phyloP scores from a whole-genome alignment of 2,329 filamentous ascomycete species.

The Epichloe uncinata region DNA sequence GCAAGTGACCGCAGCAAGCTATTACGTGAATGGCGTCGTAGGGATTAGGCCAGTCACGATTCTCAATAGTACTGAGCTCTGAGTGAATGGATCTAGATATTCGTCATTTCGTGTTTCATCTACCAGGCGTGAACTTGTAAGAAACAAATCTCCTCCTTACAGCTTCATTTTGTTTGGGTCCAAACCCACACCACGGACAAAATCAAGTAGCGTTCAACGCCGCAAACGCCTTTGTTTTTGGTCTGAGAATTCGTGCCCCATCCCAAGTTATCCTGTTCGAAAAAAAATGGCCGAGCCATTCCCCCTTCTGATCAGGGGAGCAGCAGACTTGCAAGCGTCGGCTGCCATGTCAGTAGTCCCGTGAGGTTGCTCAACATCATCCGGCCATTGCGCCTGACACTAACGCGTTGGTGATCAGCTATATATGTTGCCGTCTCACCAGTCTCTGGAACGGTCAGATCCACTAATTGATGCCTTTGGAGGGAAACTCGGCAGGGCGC shows the following conservation, averaged over 20 bases:
- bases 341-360: neutral
- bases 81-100: neutral
- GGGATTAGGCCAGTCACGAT: neutral
- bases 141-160: neutral
- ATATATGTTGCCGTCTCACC: neutral
- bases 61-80: neutral
- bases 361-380: neutral
- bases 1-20: neutral
- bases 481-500: slow-evolving; percentile 66
- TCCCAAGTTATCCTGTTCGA: neutral
- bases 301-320: neutral
- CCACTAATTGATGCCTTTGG: slow-evolving; percentile 24
- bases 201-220: neutral
- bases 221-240: neutral
- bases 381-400: too few species aligned
- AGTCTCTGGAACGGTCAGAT: neutral
- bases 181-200: neutral
- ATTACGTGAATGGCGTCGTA: neutral
- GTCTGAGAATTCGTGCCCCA: neutral
- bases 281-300: neutral
- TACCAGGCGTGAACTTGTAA: neutral
- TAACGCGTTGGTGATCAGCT: neutral
- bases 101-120: neutral
- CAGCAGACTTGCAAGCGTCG: neutral
- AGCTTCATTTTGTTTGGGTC: neutral